phyloP scores from a whole-genome alignment of 2,329 filamentous ascomycete genomes.

The Calonectria pseudoturangicola region DNA sequence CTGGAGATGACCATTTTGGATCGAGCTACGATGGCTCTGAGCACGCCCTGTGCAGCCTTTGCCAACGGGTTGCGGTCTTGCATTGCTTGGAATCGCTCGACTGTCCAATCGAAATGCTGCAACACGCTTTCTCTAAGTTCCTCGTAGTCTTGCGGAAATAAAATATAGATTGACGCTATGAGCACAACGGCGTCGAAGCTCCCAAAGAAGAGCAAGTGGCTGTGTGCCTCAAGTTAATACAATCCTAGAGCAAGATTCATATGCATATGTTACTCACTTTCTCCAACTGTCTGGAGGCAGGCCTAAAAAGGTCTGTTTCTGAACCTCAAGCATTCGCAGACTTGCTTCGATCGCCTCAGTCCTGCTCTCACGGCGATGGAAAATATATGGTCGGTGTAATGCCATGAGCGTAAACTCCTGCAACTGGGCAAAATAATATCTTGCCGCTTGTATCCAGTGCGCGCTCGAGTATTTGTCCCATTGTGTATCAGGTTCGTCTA shows the following conservation, averaged over 20 bases:
- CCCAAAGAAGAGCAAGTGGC: constrained; percentile 75
- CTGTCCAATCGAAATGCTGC: constrained; percentile 76
- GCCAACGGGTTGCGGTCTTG: constrained; percentile 72
- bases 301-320: constrained; percentile 69
- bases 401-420: constrained; percentile 74
- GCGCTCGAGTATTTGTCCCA: constrained; percentile 74
- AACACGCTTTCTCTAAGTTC: constrained; percentile 68
- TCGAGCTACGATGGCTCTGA: constrained; percentile 72
- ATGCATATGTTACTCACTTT: constrained; percentile 55
- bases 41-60: constrained; percentile 71
- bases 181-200: constrained; percentile 79
- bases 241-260: not conserved
- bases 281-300: constrained; percentile 70
- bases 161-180: constrained; percentile 76
- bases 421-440: constrained; percentile 68
- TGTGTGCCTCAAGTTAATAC: constrained; percentile 43
- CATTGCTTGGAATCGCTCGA: constrained; percentile 75
- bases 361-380: constrained; percentile 73
- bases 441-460: constrained; percentile 69
- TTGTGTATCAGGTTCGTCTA: constrained; percentile 73
- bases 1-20: constrained; percentile 70
- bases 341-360: constrained; percentile 74
- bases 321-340: constrained; percentile 72
- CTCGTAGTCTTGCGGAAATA: constrained; percentile 74
- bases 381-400: constrained; percentile 77